Evolutionary conservation across 2,329 filamentous ascomycete genomes (phyloP), one percentile per base, ranked within the genome.

Genomic region (Colletotrichum sp.): DNA sequence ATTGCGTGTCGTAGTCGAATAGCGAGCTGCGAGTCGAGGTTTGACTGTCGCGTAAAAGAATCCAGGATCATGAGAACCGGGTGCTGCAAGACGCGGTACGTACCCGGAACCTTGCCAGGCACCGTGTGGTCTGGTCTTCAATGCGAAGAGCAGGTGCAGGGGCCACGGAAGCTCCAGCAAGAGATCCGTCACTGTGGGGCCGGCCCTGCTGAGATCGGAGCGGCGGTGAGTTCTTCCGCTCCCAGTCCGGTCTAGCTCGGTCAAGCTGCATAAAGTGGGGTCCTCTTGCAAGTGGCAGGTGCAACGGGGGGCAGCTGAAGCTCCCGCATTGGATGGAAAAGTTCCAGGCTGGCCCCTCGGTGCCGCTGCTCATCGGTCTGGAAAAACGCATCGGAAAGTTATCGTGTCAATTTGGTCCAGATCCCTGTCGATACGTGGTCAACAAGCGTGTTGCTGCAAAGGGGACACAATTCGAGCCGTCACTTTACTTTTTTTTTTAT

Each of bases 321-420:
- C 72, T 72, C 13, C 15, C 57, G 32, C 26, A 72, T 55, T 75
- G 71, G 34, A 36, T 30, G n/a, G 55, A 36, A 32, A 18, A 57
- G 16, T 52, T 52, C 44, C 44, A 52, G 44, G n/a, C 44, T 52
- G n/a, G 44, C 44, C 44, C 44, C n/a, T 32, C 18, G 8, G 59
- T 13, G 28, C 59, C 18, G 30, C 30, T 15, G 32, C 7, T 24
- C 30, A 63, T 76, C 66, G 39, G 66, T 21, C 49, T 71, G 77
- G 77, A 78, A 77, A 77, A 78, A 77, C 77, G 21, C n/a, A 18
- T 77, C 77, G 77, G 77, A 78, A 78, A 70, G 71, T 69, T 71
- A 78, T 77, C 77, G 77, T 78, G 77, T 78, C 77, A 78, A 77
- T 78, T 76, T 76, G 73, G 64, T 65, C 62, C 44, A 52, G 59